These are phyloP conservation scores for Chlorokybus atmophyticus DNA, from an alignment of 139 green algal genomes.

Conservation along the genomic window DNA sequence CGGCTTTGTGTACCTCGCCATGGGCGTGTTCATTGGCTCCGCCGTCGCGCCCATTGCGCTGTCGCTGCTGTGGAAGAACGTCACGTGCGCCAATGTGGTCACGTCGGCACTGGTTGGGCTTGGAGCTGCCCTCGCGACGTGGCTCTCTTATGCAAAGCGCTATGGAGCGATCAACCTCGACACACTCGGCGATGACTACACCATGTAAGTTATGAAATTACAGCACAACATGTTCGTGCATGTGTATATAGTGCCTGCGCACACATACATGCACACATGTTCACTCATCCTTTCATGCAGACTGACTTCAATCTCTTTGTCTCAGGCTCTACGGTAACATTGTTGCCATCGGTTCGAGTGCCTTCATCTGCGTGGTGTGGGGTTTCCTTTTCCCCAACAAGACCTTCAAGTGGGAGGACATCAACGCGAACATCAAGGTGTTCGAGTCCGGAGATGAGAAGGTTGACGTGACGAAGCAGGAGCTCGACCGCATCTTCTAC, in stretches of 20 bases:
- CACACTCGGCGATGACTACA: no score
- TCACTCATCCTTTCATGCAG: conserved; percentile 14
- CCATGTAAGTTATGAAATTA: no score
- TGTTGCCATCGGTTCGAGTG: conserved; percentile 50
- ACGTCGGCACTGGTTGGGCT: conserved; percentile 41
- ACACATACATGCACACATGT: no score
- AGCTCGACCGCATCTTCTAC: no score
- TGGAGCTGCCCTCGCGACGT: conserved; percentile 57
- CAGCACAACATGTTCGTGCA: no score
- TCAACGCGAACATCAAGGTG: no score
- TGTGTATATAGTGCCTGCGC: no score
- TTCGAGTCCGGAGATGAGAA: no score
- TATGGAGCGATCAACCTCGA: no score
- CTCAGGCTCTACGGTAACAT: conserved; percentile 76
- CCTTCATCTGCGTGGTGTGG: conserved; percentile 46
- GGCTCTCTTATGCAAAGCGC: no score
- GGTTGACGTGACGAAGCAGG: no score
- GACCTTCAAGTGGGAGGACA: no score
- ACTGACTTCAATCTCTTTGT: conserved; percentile 31
- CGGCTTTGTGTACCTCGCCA: conserved; percentile 49
- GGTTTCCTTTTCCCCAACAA: conserved; percentile 38
- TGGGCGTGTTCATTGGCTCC: conserved; percentile 75
- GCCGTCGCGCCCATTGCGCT: conserved; percentile 66
- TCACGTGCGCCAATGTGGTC: conserved; percentile 46
- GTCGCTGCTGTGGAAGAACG: conserved; percentile 60